These are phyloP conservation scores for Neltuma alba DNA, from an alignment of 306 rosid species.

Conservation along the genomic window DNA sequence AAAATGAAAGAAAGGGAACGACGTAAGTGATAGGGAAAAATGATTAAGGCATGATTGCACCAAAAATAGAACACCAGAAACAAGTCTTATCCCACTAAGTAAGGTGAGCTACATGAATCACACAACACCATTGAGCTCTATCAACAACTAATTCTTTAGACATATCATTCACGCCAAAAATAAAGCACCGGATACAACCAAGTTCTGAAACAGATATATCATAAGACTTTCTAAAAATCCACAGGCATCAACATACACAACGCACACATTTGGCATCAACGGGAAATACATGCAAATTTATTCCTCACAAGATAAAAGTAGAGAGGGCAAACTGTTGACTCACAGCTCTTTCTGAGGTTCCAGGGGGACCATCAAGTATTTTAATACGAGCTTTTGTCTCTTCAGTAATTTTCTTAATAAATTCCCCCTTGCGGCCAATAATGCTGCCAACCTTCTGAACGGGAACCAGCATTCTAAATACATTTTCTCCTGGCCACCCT, in stretches of 20 bases:
- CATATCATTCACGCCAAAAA: neutral
- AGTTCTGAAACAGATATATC: neutral
- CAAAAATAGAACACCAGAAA: neutral
- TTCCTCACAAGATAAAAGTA: constrained; percentile 4
- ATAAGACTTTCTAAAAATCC: neutral
- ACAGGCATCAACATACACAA: constrained; percentile 13
- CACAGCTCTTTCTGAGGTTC: constrained; percentile 98
- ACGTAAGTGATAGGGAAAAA: neutral
- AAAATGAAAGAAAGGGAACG: neutral
- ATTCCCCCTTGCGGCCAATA: constrained; percentile 97
- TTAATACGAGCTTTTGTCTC: constrained; percentile 94
- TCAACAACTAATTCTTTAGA: neutral
- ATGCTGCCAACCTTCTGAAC: constrained; percentile 94
- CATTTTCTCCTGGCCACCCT: constrained; percentile 99
- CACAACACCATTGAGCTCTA: neutral
- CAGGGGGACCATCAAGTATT: constrained; percentile 95
- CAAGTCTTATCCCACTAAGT: neutral
- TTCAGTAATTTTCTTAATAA: constrained; percentile 88
- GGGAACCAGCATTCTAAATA: constrained; percentile 94
- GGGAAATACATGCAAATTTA: constrained; percentile 8
- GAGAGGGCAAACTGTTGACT: constrained; percentile 44
- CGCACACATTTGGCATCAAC: neutral
- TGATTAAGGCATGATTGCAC: neutral
- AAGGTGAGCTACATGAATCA: neutral
- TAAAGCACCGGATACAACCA: neutral